phyloP scores from a whole-genome alignment of 192 early-diverging fungal species.

The Umbelopsis sp. region DNA sequence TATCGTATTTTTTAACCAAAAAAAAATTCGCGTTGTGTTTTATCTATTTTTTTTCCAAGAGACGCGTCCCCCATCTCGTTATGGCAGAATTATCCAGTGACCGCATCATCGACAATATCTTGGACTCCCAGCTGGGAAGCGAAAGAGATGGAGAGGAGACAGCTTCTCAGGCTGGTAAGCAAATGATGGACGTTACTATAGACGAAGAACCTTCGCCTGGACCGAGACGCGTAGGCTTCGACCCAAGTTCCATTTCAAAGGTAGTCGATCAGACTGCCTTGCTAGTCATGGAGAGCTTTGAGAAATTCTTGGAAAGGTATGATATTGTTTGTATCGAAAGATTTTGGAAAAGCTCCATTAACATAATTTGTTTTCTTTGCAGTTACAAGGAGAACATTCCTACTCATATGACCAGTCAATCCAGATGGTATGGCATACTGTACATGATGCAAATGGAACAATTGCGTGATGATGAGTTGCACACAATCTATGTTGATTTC shows the following conservation, averaged over 20 bases:
- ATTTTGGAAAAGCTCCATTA: neutral
- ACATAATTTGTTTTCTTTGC: neutral
- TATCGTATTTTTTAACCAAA: neutral
- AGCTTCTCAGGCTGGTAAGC: conserved; percentile 1
- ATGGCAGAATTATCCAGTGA: conserved; percentile 16
- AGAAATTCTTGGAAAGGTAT: conserved; percentile 68
- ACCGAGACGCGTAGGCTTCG: conserved; percentile 23
- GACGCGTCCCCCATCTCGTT: conserved; percentile 12
- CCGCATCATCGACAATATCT: conserved; percentile 12
- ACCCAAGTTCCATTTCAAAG: conserved; percentile 45
- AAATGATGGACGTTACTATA: conserved; percentile 3
- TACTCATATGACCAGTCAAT: conserved; percentile 20
- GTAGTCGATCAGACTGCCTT: conserved; percentile 73
- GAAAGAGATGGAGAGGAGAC: conserved; percentile 13
- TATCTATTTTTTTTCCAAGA: neutral
- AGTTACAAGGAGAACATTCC: conserved; percentile 33
- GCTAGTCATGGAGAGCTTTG: conserved; percentile 67
- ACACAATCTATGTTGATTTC: conserved; percentile 79
- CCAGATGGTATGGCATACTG: conserved; percentile 33
- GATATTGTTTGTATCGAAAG: neutral
- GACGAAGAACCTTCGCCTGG: conserved; percentile 8
- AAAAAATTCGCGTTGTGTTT: conserved; percentile 8
- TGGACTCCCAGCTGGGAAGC: conserved; percentile 12
- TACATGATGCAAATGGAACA: conserved; percentile 72
- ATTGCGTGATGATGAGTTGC: conserved; percentile 56